A percentile compares a stretch with the other conserved stretches of the same genome.
Conservation (phyloP, 805 yeast genomes). For the Wickerhamia fluorescens region DNA sequence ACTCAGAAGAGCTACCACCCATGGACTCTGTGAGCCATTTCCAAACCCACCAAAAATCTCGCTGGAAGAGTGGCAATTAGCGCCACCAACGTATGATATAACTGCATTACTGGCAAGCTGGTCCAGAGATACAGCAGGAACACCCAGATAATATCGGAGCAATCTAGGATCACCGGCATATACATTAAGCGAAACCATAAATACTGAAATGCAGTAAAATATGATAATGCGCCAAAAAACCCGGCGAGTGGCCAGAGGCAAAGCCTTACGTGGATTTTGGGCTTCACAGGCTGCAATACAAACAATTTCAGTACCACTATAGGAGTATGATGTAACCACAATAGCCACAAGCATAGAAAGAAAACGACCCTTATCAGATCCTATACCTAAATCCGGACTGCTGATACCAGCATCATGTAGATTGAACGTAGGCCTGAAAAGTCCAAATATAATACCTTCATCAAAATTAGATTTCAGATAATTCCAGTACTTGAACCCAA, state of each 20-base stretch:
- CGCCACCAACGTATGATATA: slow-evolving; percentile 28
- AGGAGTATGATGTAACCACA: slow-evolving; percentile 64
- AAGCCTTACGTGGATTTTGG: slow-evolving; percentile 67
- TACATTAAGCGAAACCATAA: slow-evolving; percentile 63
- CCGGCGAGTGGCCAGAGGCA: slow-evolving; percentile 70
- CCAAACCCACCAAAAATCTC: slow-evolving; percentile 27
- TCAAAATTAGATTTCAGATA: slow-evolving; percentile 41
- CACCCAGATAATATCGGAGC: slow-evolving; percentile 43
- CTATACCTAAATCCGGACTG: slow-evolving; percentile 48
- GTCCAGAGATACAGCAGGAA: slow-evolving; percentile 18
- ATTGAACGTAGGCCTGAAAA: slow-evolving; percentile 69
- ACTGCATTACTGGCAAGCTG: slow-evolving; percentile 21
- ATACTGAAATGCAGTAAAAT: slow-evolving; percentile 59
- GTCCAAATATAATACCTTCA: slow-evolving; percentile 51
- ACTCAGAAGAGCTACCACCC: slow-evolving; percentile 38
- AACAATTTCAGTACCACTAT: slow-evolving; percentile 77
- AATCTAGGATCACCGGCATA: slow-evolving; percentile 75
- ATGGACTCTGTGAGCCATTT: slow-evolving; percentile 38
- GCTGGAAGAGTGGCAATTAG: slow-evolving; percentile 19
- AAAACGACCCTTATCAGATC: slow-evolving; percentile 55
- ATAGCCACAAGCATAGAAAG: slow-evolving; percentile 55
- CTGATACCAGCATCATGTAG: slow-evolving; percentile 49
- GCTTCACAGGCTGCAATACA: slow-evolving; percentile 83
- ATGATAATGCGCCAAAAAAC: slow-evolving; percentile 66
- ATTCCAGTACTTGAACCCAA: slow-evolving; percentile 74